Percentiles rank a stretch among this genome's conserved stretches.
Conservation (phyloP, 805 yeast genomes). For the Isabelozyma pseudorhagii region DNA sequence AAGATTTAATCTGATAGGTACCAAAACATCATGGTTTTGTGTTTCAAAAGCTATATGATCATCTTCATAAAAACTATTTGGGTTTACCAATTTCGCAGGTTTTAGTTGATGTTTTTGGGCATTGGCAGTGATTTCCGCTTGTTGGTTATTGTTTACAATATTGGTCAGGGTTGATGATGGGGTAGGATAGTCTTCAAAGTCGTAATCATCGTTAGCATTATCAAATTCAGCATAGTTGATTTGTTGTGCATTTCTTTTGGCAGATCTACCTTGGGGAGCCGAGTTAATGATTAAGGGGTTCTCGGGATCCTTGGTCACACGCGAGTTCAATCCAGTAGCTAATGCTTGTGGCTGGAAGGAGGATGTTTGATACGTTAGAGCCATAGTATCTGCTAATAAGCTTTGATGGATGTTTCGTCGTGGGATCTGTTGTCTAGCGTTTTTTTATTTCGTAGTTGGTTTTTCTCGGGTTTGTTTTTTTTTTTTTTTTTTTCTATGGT, state of each 20-base stretch:
- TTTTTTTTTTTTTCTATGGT: background rate
- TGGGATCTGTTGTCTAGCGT: background rate
- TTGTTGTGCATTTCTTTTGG: slow-evolving; percentile 67
- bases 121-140: slow-evolving; percentile 13
- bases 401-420: background rate
- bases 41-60: slow-evolving; percentile 35
- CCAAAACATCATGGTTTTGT: slow-evolving; percentile 38
- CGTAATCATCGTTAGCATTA: slow-evolving; percentile 48
- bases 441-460: background rate
- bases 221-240: slow-evolving; percentile 85
- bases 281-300: slow-evolving; percentile 66
- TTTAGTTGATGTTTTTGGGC: slow-evolving; percentile 25
- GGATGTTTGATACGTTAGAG: background rate
- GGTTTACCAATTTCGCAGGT: slow-evolving; percentile 11
- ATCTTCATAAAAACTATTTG: slow-evolving; percentile 6
- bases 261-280: slow-evolving; percentile 72
- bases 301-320: slow-evolving; percentile 64
- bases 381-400: background rate
- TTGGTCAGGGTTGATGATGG: slow-evolving; percentile 14
- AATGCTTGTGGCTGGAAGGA: slow-evolving; percentile 65
- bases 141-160: slow-evolving; percentile 28
- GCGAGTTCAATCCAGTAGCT: slow-evolving; percentile 67
- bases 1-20: slow-evolving; percentile 65
- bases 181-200: slow-evolving; percentile 23
- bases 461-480: background rate